Conservation (phyloP, 139 green algal species). For the Coelastrella sp. region DNA sequence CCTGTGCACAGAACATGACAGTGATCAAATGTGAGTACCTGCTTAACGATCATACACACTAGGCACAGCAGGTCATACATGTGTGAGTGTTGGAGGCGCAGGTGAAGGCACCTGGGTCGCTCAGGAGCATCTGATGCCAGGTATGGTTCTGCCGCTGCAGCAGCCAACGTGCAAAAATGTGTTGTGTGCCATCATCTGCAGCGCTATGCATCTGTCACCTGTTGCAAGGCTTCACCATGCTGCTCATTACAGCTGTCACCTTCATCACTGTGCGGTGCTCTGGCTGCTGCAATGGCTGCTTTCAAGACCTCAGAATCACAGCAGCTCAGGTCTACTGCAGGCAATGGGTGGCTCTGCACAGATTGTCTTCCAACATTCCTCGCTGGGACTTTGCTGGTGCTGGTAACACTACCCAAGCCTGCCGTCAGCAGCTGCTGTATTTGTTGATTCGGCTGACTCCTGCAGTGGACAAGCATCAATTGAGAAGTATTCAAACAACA, state of each 20-base stretch:
- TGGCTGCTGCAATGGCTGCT: constrained; percentile 33
- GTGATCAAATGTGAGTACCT: too few species aligned
- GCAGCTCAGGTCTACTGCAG: neutral
- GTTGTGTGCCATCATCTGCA: too few species aligned
- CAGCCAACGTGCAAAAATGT: too few species aligned
- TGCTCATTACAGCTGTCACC: neutral
- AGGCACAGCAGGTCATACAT: too few species aligned
- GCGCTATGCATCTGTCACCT: too few species aligned
- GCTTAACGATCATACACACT: too few species aligned
- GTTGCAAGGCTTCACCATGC: too few species aligned
- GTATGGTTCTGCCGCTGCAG: too few species aligned
- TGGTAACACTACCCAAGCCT: too few species aligned
- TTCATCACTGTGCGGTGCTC: neutral
- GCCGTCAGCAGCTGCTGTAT: constrained; percentile 67
- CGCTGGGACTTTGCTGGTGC: constrained; percentile 58
- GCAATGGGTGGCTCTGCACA: constrained; percentile 66
- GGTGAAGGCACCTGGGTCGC: too few species aligned
- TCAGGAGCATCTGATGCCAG: too few species aligned
- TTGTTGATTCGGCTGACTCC: neutral
- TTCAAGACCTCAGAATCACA: constrained; percentile 1
- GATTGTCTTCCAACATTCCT: constrained; percentile 73
- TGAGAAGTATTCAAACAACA: neutral
- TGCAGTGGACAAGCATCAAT: neutral
- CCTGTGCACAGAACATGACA: constrained; percentile 51
- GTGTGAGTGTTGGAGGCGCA: too few species aligned